Base-by-base conservation (phyloP, 2,329 filamentous ascomycete genomes). In the Ophiostoma populinum region DNA sequence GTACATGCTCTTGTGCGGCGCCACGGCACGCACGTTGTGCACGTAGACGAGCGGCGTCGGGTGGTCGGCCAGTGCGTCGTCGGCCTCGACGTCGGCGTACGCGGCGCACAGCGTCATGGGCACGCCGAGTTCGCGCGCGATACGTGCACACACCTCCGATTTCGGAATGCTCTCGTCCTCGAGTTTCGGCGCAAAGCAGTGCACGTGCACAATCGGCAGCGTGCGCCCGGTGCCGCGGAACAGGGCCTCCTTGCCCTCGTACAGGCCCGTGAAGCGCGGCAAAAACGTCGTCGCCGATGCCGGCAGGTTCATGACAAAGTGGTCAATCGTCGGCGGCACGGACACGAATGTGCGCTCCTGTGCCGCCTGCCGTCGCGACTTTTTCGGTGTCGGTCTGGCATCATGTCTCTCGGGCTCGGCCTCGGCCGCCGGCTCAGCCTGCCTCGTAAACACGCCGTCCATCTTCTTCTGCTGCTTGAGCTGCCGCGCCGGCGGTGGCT, bases 301-400 rank as follows among this genome's bases (percentile, higher is more conserved):
- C 1, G 90, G 90, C 12, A 98, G 75, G 56, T 98, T 98, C 82
- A 98, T 94, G 45, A 95, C 80, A 53, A 86, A 98, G 59, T 95
- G 90, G n/a, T 75, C 68, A 51, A 95, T 81, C 24, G 76, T 75
- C 3, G 66, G 65, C 3, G 87, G 87, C 30, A 85, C 63, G 9
- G 62, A 58, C 19, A 72, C 50, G 7, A 6, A 17, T 10, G 17
- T 11, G 25, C 13, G 15, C 8, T 10, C 16, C 5, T 10, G 17
- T 10, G 30, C 16, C 8, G 21, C 13, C 29, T 32, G n/a, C n/a
- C n/a, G n/a, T n/a, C n/a, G n/a, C n/a, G n/a, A n/a, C n/a, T n/a
- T n/a, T n/a, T n/a, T n/a, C n/a, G 12, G 7, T 12, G 18, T 25
- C 17, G 21, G 16, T n/a, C n/a, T n/a, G n/a, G n/a, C n/a, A n/a